Evolutionary conservation across 1,284 basidiomycete genomes (phyloP), one percentile per base, ranked within the genome.

Genomic region (Sanghuangporus baumii): DNA sequence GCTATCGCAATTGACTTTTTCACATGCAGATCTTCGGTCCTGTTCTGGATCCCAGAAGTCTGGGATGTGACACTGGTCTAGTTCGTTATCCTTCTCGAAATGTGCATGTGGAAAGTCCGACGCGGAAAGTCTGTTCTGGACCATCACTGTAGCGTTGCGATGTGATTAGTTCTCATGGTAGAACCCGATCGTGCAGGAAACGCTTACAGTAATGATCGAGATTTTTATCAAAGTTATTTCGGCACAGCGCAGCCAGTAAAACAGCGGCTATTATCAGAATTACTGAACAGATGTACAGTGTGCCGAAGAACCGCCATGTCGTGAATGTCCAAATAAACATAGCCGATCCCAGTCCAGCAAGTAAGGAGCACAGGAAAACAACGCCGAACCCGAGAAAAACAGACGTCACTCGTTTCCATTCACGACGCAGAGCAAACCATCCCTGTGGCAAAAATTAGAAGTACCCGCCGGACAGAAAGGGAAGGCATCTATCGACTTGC

Each of bases 291-390:
- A 55, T 52, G 41, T 56, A 66, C 12, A 69, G 36, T 9, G 67
- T 65, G 7, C 59, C 66, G 61, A 70, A 70, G 59, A 70, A 69
- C n/a, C 63, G 48, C 70, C 70, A 71, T 2, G 67, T 67, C 36
- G 62, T 64, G 66, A 69, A 67, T 3, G 65, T 66, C 50, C 67
- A 64, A 18, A 63, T 56, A 61, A 67, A 71, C 7, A 67, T 57
- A 0, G 62, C 26, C 34, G 67, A 67, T n/a, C 61, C 43, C 43
- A 68, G 67, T 37, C 62, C 60, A 8, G 60, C 63, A 3, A 64
- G 48, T 61, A 65, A 66, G 14, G 43, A 55, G 37, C 55, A 6
- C n/a, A 64, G 37, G 5, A 65, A 34, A 16, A 64, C 36, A n/a
- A 62, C 3, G 26, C 62, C 55, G 5, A 57, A 20, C 20, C 63